Base-by-base conservation (phyloP, 768 basidiomycete species). In the Tephrocybe rancida region DNA sequence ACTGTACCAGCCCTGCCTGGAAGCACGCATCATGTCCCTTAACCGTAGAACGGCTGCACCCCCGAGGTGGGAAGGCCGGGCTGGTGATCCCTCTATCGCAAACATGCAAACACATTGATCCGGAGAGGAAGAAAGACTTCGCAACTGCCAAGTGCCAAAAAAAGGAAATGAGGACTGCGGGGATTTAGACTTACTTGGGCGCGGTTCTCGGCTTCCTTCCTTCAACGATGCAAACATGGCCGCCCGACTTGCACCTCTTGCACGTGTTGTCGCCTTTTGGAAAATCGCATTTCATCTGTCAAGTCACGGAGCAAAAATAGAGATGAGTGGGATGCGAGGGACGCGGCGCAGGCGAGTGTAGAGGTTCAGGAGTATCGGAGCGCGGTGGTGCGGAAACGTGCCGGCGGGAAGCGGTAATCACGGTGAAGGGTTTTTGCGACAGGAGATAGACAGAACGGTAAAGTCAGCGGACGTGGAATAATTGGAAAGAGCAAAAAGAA, bases 231-330 rank as follows among this genome's bases (percentile, higher is more conserved):
- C 91, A 93, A 38, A 83, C 77, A 69, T 91, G 88, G 1, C 87
- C 85, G 46, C 85, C 82, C 24, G 78, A 61, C 61, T 82, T 86
- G 69, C 91, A 93, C 44, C 91, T 82, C 64, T 80, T 85, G 72
- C 91, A 93, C n/a, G 87, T 84, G 63, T 83, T 85, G 49, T 87
- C 84, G 54, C 82, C 76, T 58, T 75, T 76, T 34, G 86, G 86
- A 65, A 92, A 92, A 60, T 86, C 86, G 71, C 91, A 93, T 77
- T 87, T 92, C 91, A 93, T 93, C 88, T 92, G 63, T 68, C 66
- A 61, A 50, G 44, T 26, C 26, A 26, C 43, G 38, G 19, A 55
- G 35, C 27, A 53, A 37, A 50, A 39, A 13, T n/a, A 49, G 27
- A 3, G 42, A 19, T 7, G 13, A 39, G 18, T 19, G 18, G n/a